phyloP scores from a whole-genome alignment of 176 grass and related monocot species.

The Ensete ventricosum region DNA sequence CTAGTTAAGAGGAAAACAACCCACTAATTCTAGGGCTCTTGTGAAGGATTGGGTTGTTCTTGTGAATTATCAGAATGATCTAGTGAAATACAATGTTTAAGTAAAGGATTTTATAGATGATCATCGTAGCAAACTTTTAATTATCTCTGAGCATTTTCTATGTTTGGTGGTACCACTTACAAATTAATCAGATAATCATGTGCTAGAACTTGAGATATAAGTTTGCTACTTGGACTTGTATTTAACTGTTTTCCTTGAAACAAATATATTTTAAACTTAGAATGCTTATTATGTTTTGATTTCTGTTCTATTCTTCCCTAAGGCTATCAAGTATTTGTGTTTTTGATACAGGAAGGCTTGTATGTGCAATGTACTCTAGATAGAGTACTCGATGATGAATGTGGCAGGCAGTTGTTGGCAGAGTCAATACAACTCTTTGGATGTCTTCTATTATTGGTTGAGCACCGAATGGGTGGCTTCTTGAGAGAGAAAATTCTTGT shows the following conservation, averaged over 20 bases:
- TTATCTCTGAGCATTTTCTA: not conserved
- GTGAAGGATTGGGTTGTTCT: not conserved
- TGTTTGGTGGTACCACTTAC: not conserved
- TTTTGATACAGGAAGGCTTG: slow-evolving; percentile 48
- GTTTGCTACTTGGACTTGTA: not conserved
- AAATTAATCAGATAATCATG: not conserved
- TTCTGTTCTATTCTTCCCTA: not conserved
- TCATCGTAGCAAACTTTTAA: not conserved
- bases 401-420: slow-evolving; percentile 36
- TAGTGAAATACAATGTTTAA: not conserved
- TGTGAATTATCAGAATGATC: not conserved
- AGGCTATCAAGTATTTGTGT: not conserved
- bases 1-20: too few relatives aligned
- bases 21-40: not conserved
- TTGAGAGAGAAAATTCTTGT: slow-evolving; percentile 62
- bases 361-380: slow-evolving; percentile 53
- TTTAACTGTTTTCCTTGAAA: not conserved
- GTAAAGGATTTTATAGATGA: not conserved
- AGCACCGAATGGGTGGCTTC: slow-evolving; percentile 41
- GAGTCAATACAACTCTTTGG: slow-evolving; percentile 57
- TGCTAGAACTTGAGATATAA: not conserved
- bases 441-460: slow-evolving; percentile 47
- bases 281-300: not conserved
- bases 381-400: slow-evolving; percentile 42
- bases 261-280: not conserved